Evolutionary conservation across 257 asterid genomes (phyloP), one percentile per base, ranked within the genome.

Genomic region (Fraxinus pennsylvanica): DNA sequence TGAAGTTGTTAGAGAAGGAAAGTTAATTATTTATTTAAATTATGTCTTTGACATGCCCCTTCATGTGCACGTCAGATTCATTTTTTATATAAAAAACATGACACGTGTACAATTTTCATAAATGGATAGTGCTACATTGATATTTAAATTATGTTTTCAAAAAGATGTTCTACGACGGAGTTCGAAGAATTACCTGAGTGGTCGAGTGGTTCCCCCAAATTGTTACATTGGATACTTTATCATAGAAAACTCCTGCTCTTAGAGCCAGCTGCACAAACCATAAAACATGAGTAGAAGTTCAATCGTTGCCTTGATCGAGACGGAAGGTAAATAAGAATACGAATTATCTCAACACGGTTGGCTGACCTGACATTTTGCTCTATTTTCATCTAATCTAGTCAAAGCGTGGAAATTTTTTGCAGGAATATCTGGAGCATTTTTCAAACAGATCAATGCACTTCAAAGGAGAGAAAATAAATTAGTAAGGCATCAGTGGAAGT

Each of bases 141-240:
- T 39, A 39, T 57, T 10, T 8, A 25, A 63, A 27, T 10, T 12
- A 27, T 63, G 36, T 27, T 14, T 10, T 63, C 36, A 12, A 63
- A 4, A 41, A 38, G 10, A 38, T 38, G 43, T 38, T 38, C 2
- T 38, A 8, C 2, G 2, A 7, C 43, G 43, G 45, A 9, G n/a
- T 76, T 36, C 29, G 68, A 78, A 36, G 73, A 82, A 63, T 35
- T 39, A 91, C 99, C 97, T 96, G 99, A 85, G 99, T 96, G 30
- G 98, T 93, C 4, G 98, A 96, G 90, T 96, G 99, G 84, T 96
- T 96, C 15, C 99, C 99, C 99, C 99, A 96, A 19, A 96, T 96
- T 71, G 99, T 96, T 85, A 92, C 78, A 72, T 96, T 93, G 0
- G 99, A 92, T 57, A 96, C 97, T 87, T 92, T 76, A 83, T 96